These are phyloP conservation scores for Ophiosphaerella herpotricha DNA, from an alignment of 2,329 filamentous ascomycete genomes.

Conservation along the genomic window DNA sequence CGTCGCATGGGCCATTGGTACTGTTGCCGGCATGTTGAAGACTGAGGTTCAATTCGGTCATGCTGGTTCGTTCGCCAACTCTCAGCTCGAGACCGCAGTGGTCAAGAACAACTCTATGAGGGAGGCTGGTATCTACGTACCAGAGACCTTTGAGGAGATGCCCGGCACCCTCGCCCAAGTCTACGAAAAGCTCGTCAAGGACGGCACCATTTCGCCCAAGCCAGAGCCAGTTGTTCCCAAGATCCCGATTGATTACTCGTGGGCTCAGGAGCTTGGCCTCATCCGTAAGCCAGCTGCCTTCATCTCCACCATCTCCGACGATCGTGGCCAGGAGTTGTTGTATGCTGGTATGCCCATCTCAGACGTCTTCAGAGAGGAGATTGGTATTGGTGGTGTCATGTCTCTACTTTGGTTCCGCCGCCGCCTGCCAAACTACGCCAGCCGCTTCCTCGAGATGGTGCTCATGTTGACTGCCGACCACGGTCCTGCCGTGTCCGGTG, in stretches of 20 bases:
- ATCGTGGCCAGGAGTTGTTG: slow-evolving; percentile 98
- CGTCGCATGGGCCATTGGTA: slow-evolving; percentile 98
- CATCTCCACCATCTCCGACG: slow-evolving; percentile 99
- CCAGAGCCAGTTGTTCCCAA: slow-evolving; percentile 93
- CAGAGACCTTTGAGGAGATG: slow-evolving; percentile 96
- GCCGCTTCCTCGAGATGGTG: slow-evolving; percentile 99
- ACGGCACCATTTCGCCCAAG: slow-evolving; percentile 83
- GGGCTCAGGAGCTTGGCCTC: slow-evolving; percentile 98
- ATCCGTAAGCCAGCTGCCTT: slow-evolving; percentile 99
- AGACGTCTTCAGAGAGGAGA: slow-evolving; percentile 99
- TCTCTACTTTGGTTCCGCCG: slow-evolving; percentile 99
- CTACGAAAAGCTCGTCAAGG: slow-evolving; percentile 85
- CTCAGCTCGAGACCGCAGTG: slow-evolving; percentile 94
- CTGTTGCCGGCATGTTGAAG: slow-evolving; percentile 99
- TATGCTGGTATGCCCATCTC: slow-evolving; percentile 99
- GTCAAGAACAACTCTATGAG: slow-evolving; percentile 97
- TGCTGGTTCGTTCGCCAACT: slow-evolving; percentile 98
- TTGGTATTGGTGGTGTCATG: slow-evolving; percentile 99
- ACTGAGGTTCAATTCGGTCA: slow-evolving; percentile 99
- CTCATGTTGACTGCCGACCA: slow-evolving; percentile 99
- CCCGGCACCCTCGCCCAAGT: slow-evolving; percentile 75
- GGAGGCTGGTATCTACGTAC: slow-evolving; percentile 92
- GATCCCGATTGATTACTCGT: slow-evolving; percentile 99
- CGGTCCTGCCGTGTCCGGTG: slow-evolving; percentile 97
- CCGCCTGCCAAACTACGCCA: slow-evolving; percentile 91